Evolutionary conservation across 176 grass and related monocot genomes (phyloP).

Genomic region (Pharus latifolius): DNA sequence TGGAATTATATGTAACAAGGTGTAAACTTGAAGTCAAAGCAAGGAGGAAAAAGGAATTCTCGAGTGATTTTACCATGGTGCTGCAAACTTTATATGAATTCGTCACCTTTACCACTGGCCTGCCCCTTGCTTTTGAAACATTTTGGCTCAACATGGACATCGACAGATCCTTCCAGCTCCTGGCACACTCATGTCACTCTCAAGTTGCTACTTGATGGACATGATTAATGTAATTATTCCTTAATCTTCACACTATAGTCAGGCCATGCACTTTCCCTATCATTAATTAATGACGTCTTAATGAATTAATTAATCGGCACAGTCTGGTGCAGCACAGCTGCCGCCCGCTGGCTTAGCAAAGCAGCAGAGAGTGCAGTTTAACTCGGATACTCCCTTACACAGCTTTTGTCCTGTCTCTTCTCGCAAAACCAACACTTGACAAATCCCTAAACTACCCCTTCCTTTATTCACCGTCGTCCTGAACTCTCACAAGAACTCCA

Average conservation of each 20-base stretch:
- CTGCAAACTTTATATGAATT: neutral
- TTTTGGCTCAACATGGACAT: neutral
- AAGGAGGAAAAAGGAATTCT: neutral
- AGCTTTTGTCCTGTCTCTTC: slow-evolving; percentile 24
- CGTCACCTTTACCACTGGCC: neutral
- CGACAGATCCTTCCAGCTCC: too few species aligned
- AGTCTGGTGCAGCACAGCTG: neutral
- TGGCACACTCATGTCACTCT: neutral
- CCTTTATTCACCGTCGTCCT: too few species aligned
- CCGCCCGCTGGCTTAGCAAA: neutral
- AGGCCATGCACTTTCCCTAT: neutral
- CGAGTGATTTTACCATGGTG: neutral
- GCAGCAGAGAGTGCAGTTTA: slow-evolving; percentile 8
- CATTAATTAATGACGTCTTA: neutral
- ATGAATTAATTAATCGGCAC: neutral
- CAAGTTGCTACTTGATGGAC: neutral
- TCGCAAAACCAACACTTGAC: neutral
- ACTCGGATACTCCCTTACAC: slow-evolving; percentile 5
- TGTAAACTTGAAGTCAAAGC: slow-evolving; percentile 45
- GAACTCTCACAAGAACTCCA: too few species aligned
- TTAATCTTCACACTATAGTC: slow-evolving; percentile 1
- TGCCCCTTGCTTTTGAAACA: neutral
- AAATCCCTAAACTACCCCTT: neutral
- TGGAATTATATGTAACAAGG: too few species aligned
- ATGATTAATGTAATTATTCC: slow-evolving; percentile 27